Conservation (phyloP, 2,329 filamentous ascomycete species). For the Microdochium bolleyi region DNA sequence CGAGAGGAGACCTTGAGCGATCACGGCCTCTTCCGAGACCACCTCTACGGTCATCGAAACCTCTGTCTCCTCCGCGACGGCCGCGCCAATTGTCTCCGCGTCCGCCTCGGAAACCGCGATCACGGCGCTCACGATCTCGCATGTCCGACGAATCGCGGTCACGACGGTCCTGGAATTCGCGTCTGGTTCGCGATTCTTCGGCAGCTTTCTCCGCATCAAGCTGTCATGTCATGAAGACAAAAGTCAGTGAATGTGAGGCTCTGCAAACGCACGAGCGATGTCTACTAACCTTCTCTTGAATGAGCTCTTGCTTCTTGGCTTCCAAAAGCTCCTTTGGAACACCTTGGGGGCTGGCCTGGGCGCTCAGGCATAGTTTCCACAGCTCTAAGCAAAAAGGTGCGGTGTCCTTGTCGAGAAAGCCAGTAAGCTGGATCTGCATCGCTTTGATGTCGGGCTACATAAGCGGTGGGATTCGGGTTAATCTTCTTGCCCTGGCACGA, state of each 20-base stretch:
- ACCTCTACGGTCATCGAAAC: constrained; percentile 34
- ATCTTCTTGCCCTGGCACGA: not conserved
- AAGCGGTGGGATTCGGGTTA: not conserved
- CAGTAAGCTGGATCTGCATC: constrained; percentile 88
- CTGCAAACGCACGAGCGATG: not conserved
- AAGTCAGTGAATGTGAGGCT: constrained; percentile 1
- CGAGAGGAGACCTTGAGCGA: constrained; percentile 39
- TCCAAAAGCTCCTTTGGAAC: constrained; percentile 92
- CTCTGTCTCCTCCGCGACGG: constrained; percentile 42
- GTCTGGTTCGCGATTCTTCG: constrained; percentile 63
- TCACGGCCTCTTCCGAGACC: constrained; percentile 34
- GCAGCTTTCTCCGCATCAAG: constrained; percentile 76
- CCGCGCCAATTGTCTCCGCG: constrained; percentile 47
- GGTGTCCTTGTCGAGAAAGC: constrained; percentile 91
- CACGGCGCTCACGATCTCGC: constrained; percentile 55
- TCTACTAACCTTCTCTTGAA: constrained; percentile 76
- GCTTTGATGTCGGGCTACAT: constrained; percentile 87
- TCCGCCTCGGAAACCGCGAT: constrained; percentile 40
- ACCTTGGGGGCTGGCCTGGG: constrained; percentile 79
- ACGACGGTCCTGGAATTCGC: constrained; percentile 62
- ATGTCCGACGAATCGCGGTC: constrained; percentile 64
- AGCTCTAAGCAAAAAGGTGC: constrained; percentile 85
- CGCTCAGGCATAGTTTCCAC: constrained; percentile 86
- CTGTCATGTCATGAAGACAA: constrained; percentile 32
- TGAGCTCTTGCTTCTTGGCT: constrained; percentile 90